phyloP scores from a whole-genome alignment of 345 rosid genomes.

The Eucalyptus cloeziana region DNA sequence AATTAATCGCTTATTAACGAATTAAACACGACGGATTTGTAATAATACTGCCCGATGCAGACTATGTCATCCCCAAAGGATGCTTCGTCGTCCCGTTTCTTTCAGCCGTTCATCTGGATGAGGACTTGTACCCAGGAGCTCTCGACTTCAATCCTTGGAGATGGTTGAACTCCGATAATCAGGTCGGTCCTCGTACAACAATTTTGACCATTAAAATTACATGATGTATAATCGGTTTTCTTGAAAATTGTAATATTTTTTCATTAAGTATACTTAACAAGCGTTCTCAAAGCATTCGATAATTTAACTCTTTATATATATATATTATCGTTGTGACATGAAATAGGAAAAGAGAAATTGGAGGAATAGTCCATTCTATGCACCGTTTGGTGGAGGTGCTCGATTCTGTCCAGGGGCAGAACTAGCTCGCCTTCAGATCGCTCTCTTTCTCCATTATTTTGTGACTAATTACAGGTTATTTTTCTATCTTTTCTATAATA shows the following conservation, averaged over 20 bases:
- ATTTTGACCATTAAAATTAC: too few relatives aligned
- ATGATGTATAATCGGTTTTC: background rate
- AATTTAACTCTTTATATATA: background rate
- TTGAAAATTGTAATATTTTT: background rate
- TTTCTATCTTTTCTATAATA: background rate
- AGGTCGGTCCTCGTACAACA: conserved; percentile 15
- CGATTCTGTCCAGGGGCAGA: conserved; percentile 90
- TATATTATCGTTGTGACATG: background rate
- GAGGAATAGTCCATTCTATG: conserved; percentile 55
- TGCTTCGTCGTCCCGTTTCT: conserved; percentile 78
- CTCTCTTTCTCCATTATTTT: conserved; percentile 69
- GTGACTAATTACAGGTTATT: conserved; percentile 41
- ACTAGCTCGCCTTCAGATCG: conserved; percentile 79
- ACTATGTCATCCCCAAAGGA: conserved; percentile 73
- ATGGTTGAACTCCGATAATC: conserved; percentile 69
- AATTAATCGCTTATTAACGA: background rate
- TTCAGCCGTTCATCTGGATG: conserved; percentile 78
- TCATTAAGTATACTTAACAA: background rate
- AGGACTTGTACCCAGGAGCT: conserved; percentile 40
- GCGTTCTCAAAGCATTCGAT: background rate
- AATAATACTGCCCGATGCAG: conserved; percentile 9
- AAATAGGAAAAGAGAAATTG: conserved; percentile 72
- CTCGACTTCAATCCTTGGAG: conserved; percentile 72
- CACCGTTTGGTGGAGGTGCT: conserved; percentile 86
- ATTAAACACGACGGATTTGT: background rate